phyloP scores from a whole-genome alignment of 345 rosid species.

The Bruguiera parviflora region DNA sequence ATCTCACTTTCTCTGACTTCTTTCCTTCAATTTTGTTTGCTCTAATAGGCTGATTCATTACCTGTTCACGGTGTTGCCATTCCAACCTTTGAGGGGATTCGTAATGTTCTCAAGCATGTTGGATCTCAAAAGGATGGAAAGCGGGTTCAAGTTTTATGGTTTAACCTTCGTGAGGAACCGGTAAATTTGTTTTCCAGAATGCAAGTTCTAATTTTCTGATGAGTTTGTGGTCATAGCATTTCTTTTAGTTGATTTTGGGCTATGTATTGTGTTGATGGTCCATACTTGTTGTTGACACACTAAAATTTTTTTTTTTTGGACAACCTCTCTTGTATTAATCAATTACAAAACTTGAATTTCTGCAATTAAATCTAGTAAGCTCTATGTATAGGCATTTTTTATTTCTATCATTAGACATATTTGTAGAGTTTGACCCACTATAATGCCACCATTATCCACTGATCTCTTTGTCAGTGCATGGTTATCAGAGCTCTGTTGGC shows the following conservation, averaged over 20 bases:
- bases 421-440: not conserved
- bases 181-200: slow-evolving; percentile 34
- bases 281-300: not conserved
- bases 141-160: slow-evolving; percentile 70
- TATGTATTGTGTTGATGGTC: no score
- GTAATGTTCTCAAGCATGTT: slow-evolving; percentile 77
- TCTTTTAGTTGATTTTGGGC: no score
- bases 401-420: not conserved
- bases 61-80: slow-evolving; percentile 93
- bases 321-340: not conserved
- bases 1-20: not conserved
- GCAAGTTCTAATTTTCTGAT: not conserved
- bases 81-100: slow-evolving; percentile 79
- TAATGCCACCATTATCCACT: not conserved
- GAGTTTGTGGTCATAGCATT: not conserved
- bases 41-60: slow-evolving; percentile 64
- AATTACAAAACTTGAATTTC: not conserved
- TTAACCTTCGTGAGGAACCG: slow-evolving; percentile 96
- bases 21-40: slow-evolving; percentile 12
- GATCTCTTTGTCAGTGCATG: not conserved
- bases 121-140: slow-evolving; percentile 65
- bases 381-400: not conserved
- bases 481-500: not conserved
- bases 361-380: not conserved
- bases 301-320: not conserved